Evolutionary conservation across 1,284 basidiomycete species (phyloP).

Genomic region (Meripilus lineatus): DNA sequence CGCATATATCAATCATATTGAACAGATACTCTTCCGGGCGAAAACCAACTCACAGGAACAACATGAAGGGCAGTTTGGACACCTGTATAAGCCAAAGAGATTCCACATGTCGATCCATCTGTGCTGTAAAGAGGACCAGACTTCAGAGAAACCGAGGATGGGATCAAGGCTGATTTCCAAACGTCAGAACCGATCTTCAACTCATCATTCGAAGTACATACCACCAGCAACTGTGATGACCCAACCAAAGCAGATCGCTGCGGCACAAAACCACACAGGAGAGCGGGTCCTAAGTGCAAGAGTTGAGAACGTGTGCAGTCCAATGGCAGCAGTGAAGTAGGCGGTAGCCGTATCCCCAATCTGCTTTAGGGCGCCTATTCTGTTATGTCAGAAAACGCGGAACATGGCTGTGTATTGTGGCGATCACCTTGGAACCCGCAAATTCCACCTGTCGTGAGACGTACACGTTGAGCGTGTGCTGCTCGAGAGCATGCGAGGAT

Average conservation of each 20-base stretch:
- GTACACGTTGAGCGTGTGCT: constrained; percentile 2
- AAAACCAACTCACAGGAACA: constrained; percentile 43
- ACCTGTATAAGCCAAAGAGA: constrained; percentile 37
- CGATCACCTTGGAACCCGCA: constrained; percentile 56
- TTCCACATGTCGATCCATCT: constrained; percentile 46
- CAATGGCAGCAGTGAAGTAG: constrained; percentile 62
- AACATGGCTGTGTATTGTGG: constrained; percentile 2
- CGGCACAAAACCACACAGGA: constrained; percentile 40
- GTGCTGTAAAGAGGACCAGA: constrained; percentile 45
- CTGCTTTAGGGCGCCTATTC: constrained; percentile 46
- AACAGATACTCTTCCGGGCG: not conserved
- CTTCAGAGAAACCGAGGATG: constrained; percentile 39
- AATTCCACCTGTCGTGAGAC: constrained; percentile 22
- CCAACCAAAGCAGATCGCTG: constrained; percentile 51
- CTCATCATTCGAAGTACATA: constrained; percentile 22
- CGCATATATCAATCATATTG: not conserved
- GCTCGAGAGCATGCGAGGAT: constrained; percentile 1
- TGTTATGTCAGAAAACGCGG: not conserved
- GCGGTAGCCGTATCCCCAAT: constrained; percentile 55
- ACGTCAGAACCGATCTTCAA: not conserved
- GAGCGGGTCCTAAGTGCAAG: constrained; percentile 53
- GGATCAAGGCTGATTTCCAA: constrained; percentile 6
- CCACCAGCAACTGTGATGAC: constrained; percentile 40
- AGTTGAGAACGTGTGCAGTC: constrained; percentile 64
- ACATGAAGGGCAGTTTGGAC: constrained; percentile 48